A percentile compares a stretch with the other conserved stretches of the same genome.
Conservation (phyloP, 495 filamentous ascomycete species). For the Hypomontagnella monticulosa region DNA sequence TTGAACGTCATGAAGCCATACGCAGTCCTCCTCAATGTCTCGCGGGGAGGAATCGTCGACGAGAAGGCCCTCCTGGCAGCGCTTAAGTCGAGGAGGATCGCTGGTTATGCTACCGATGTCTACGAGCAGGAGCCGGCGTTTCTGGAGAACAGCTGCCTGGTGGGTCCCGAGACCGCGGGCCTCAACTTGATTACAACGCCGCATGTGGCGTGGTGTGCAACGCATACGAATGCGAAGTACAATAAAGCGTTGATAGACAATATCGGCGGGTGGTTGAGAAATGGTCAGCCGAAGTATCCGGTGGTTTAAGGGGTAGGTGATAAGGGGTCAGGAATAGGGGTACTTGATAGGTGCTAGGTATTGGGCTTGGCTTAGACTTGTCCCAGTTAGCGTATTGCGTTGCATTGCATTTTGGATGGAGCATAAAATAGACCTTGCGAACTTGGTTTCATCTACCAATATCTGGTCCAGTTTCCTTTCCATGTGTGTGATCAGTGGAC, state of each 20-base stretch:
- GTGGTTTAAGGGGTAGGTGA: conserved; percentile 14
- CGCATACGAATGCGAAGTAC: conserved; percentile 50
- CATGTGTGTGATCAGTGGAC: too few relatives aligned
- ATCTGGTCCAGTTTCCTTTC: too few relatives aligned
- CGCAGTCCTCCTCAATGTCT: conserved; percentile 64
- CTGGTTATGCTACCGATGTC: conserved; percentile 65
- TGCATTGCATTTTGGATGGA: neutral
- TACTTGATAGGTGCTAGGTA: neutral
- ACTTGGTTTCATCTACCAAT: too few relatives aligned
- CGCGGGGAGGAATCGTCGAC: conserved; percentile 66
- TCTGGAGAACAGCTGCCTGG: conserved; percentile 30
- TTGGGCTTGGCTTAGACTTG: neutral
- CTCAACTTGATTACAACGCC: conserved; percentile 53
- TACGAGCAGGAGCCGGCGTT: conserved; percentile 62
- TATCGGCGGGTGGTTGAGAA: conserved; percentile 37
- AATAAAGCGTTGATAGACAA: conserved; percentile 43
- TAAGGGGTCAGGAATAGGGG: neutral
- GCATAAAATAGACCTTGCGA: conserved; percentile 1
- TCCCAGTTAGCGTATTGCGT: neutral
- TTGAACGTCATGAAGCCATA: conserved; percentile 59
- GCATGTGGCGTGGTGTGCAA: conserved; percentile 56
- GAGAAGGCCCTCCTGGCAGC: conserved; percentile 61
- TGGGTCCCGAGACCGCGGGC: conserved; percentile 37
- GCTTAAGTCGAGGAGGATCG: conserved; percentile 56
- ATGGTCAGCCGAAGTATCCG: conserved; percentile 27